phyloP scores from a whole-genome alignment of 306 rosid genomes.

The Comarum palustre region DNA sequence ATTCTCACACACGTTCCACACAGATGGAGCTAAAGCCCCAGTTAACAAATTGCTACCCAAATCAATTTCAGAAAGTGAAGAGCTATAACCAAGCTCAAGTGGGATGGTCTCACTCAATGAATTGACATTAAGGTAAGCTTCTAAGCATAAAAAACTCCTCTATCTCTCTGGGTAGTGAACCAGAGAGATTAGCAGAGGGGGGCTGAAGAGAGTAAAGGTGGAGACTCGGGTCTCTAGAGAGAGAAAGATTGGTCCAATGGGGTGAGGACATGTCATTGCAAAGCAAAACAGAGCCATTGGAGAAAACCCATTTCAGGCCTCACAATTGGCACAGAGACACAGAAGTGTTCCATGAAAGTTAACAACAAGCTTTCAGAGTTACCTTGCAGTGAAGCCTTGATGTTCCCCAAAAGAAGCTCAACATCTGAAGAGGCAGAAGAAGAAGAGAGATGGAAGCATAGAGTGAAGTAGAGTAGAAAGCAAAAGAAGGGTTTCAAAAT shows the following conservation, averaged over 20 bases:
- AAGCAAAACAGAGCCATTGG: constrained; percentile 50
- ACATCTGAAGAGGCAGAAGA: constrained; percentile 51
- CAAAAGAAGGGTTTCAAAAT: constrained; percentile 33
- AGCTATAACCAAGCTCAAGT: constrained; percentile 77
- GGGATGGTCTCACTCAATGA: constrained; percentile 69
- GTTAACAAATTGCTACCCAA: constrained; percentile 54
- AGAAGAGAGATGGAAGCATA: constrained; percentile 17
- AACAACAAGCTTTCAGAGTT: constrained; percentile 58
- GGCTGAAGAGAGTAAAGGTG: constrained; percentile 76
- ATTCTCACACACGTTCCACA: constrained; percentile 81
- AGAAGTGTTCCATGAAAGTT: constrained; percentile 78
- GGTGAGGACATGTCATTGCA: constrained; percentile 72
- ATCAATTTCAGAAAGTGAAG: constrained; percentile 76
- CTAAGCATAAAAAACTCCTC: constrained; percentile 78
- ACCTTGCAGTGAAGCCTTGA: constrained; percentile 77
- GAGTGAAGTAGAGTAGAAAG: constrained; percentile 31
- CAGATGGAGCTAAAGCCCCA: constrained; percentile 69
- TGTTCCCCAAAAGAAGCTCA: constrained; percentile 60
- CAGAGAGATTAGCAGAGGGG: constrained; percentile 93
- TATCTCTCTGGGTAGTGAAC: constrained; percentile 77
- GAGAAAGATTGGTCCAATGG: constrained; percentile 74
- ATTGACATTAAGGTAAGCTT: constrained; percentile 71
- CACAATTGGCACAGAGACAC: constrained; percentile 88
- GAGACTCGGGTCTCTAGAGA: constrained; percentile 62
- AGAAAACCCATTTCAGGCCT: constrained; percentile 89